Percentiles rank a stretch among this genome's conserved stretches.
Evolutionary conservation across 208 protist species (phyloP).

Genomic region (Crithidia fasciculata): DNA sequence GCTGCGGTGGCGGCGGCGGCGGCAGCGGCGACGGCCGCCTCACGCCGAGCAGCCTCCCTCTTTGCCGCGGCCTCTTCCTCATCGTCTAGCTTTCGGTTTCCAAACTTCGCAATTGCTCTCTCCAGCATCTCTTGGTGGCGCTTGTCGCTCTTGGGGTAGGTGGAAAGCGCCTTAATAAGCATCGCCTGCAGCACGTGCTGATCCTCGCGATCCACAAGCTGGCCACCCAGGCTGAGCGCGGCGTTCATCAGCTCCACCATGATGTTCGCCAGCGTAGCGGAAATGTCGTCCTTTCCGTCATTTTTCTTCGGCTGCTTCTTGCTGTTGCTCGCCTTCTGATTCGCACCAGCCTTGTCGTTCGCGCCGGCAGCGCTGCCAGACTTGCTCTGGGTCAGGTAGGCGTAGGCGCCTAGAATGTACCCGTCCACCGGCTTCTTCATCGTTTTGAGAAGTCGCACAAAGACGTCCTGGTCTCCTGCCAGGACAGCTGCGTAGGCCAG

Average conservation of each 20-base stretch:
- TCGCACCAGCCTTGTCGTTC: conserved; percentile 17
- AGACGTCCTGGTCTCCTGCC: conserved; percentile 74
- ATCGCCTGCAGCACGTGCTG: conserved; percentile 85
- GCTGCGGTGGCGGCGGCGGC: conserved; percentile 1
- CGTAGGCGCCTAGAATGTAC: conserved; percentile 85
- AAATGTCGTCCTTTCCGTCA: conserved; percentile 63
- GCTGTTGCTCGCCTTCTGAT: background rate
- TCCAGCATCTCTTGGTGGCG: conserved; percentile 87
- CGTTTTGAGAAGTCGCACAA: conserved; percentile 91
- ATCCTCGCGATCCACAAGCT: conserved; percentile 88
- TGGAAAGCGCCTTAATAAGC: conserved; percentile 73
- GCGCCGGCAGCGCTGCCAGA: conserved; percentile 32
- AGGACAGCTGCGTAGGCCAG: conserved; percentile 84
- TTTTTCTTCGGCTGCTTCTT: conserved; percentile 55
- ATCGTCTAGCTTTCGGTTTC: conserved; percentile 57
- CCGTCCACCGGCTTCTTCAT: conserved; percentile 90
- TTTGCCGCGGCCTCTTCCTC: conserved; percentile 32
- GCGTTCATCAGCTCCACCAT: conserved; percentile 91
- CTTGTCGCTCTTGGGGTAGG: conserved; percentile 82
- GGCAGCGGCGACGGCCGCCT: conserved; percentile 27
- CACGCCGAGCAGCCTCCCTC: conserved; percentile 22
- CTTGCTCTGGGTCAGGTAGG: conserved; percentile 74
- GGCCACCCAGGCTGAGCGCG: conserved; percentile 84
- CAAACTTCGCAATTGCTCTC: conserved; percentile 76
- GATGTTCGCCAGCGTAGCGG: conserved; percentile 73